Conservation (phyloP, 139 green algal species). For the Chlorella sp. region DNA sequence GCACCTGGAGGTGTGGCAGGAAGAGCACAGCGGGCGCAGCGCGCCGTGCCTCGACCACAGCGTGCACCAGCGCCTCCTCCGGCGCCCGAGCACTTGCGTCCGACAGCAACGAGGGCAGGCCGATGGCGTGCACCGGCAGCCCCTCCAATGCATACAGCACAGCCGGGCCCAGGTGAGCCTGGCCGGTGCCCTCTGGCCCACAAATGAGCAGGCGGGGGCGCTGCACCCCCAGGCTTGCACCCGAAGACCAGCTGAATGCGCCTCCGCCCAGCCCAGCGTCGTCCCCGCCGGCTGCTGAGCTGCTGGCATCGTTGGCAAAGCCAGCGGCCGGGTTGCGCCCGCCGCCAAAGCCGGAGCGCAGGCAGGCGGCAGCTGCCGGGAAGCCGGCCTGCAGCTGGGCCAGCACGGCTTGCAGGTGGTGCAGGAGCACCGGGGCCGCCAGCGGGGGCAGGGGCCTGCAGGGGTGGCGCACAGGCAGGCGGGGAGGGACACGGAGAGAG, state of each 20-base stretch:
- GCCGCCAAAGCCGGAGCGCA: slow-evolving; percentile 35
- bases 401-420: slow-evolving; percentile 50
- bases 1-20: slow-evolving; percentile 82
- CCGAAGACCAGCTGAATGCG: neutral
- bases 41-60: slow-evolving; percentile 82
- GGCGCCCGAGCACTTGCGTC: slow-evolving; percentile 67
- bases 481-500: neutral
- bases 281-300: neutral
- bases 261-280: neutral
- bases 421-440: slow-evolving; percentile 52
- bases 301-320: neutral
- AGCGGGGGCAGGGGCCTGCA: slow-evolving; percentile 65
- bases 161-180: slow-evolving; percentile 77
- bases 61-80: slow-evolving; percentile 92
- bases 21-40: slow-evolving; percentile 88
- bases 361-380: slow-evolving; percentile 60
- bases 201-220: slow-evolving; percentile 75
- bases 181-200: slow-evolving; percentile 64
- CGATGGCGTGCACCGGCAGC: slow-evolving; percentile 83
- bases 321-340: slow-evolving; percentile 22
- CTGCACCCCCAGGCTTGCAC: slow-evolving; percentile 41
- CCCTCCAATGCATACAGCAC: slow-evolving; percentile 87
- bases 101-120: slow-evolving; percentile 82
- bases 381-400: slow-evolving; percentile 62
- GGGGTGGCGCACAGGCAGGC: neutral